These are phyloP conservation scores for Ballota nigra DNA, from an alignment of 257 asterid genomes.

Conservation along the genomic window DNA sequence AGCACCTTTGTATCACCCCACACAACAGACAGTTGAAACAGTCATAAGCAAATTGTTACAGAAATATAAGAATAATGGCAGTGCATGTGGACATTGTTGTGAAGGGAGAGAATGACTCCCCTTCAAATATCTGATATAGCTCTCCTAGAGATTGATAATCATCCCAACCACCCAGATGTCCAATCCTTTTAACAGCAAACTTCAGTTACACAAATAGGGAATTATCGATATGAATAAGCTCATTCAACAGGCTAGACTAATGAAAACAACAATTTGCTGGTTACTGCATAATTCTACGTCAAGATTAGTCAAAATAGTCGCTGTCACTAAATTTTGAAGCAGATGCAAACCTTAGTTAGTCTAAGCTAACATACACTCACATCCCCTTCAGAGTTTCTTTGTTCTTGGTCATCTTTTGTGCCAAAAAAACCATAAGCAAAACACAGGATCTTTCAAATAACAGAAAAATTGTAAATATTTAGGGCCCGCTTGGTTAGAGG, in stretches of 20 bases:
- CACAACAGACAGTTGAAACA: background rate
- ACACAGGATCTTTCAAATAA: background rate
- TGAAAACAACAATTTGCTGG: background rate
- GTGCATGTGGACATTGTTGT: background rate
- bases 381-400: background rate
- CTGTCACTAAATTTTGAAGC: background rate
- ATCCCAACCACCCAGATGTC: background rate
- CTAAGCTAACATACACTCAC: slow-evolving; percentile 5
- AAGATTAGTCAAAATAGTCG: background rate
- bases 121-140: background rate
- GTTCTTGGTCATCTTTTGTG: background rate
- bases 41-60: background rate
- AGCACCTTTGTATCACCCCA: background rate
- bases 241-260: background rate
- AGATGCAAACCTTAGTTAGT: background rate
- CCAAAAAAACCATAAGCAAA: background rate
- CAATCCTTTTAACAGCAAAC: background rate
- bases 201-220: background rate
- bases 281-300: background rate
- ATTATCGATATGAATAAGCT: background rate
- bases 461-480: too few relatives aligned
- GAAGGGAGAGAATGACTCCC: background rate
- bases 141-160: background rate
- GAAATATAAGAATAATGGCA: background rate
- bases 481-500: too few relatives aligned